Evolutionary conservation across 495 filamentous ascomycete species (phyloP).

Genomic region (Xylaria intraflava): DNA sequence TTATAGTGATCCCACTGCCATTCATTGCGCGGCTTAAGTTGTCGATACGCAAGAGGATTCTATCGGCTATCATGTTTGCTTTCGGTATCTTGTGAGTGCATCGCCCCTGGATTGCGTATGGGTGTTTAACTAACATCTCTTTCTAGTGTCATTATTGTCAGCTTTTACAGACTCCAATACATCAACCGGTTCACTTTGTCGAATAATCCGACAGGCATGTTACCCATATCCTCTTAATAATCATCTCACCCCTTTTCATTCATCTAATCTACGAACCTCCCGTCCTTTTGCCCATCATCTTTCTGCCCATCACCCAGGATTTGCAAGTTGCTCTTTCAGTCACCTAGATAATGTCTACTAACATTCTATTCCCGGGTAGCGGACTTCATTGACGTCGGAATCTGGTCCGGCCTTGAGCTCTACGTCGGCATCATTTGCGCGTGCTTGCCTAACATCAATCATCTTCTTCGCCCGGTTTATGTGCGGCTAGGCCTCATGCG

Average conservation of each 20-base stretch:
- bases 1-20: slow-evolving; percentile 32
- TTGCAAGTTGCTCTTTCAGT: too few species aligned
- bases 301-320: not conserved
- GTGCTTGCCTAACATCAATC: slow-evolving; percentile 34
- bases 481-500: not conserved
- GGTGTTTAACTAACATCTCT: not conserved
- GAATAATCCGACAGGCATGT: slow-evolving; percentile 1
- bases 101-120: not conserved
- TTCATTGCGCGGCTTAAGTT: slow-evolving; percentile 6
- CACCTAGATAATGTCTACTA: not conserved
- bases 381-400: slow-evolving; percentile 19
- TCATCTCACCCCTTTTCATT: not conserved
- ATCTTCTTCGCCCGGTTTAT: slow-evolving; percentile 16
- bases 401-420: slow-evolving; percentile 39
- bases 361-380: not conserved
- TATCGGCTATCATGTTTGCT: slow-evolving; percentile 1
- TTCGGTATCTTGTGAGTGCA: slow-evolving; percentile 10
- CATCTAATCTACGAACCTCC: not conserved
- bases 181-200: slow-evolving; percentile 5
- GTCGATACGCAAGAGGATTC: not conserved
- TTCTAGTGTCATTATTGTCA: slow-evolving; percentile 5
- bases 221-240: not conserved
- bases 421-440: slow-evolving; percentile 35
- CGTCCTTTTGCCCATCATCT: not conserved
- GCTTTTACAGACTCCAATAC: not conserved